Conservation (phyloP, 495 filamentous ascomycete genomes). For the Parathielavia appendiculata region DNA sequence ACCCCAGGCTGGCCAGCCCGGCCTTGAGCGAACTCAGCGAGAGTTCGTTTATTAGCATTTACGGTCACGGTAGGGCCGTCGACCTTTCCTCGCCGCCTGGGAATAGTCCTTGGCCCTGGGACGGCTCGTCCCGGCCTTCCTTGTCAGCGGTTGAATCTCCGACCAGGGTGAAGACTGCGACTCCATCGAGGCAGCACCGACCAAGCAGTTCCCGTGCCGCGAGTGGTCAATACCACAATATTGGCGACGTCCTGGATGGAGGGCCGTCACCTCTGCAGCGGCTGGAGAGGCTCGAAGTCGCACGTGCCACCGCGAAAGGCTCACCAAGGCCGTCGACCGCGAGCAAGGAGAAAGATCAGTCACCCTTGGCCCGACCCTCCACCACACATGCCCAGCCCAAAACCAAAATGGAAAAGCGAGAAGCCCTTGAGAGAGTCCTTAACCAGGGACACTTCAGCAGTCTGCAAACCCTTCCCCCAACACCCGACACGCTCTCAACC, state of each 20-base stretch:
- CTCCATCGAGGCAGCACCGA: slow-evolving; percentile 18
- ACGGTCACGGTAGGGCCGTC: slow-evolving; percentile 42
- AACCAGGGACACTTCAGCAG: slow-evolving; percentile 32
- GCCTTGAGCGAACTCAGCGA: slow-evolving; percentile 73
- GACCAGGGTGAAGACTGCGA: slow-evolving; percentile 8
- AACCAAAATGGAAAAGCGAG: slow-evolving; percentile 40
- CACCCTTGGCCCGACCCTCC: slow-evolving; percentile 19
- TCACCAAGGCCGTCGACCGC: slow-evolving; percentile 23
- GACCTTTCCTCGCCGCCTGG: slow-evolving; percentile 24
- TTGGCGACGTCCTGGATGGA: slow-evolving; percentile 38
- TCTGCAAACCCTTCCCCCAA: slow-evolving; percentile 43
- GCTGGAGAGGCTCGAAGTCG: slow-evolving; percentile 34
- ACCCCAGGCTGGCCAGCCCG: slow-evolving; percentile 50
- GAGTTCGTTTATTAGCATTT: slow-evolving; percentile 68
- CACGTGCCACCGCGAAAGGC: slow-evolving; percentile 21
- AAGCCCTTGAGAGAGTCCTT: slow-evolving; percentile 37
- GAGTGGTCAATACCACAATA: slow-evolving; percentile 35
- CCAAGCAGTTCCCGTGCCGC: slow-evolving; percentile 19
- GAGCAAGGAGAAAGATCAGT: slow-evolving; percentile 21
- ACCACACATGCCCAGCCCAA: slow-evolving; percentile 23
- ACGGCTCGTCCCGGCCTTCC: slow-evolving; percentile 24
- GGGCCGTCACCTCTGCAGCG: slow-evolving; percentile 38
- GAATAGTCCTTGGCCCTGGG: slow-evolving; percentile 24
- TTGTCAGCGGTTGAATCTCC: slow-evolving; percentile 22
- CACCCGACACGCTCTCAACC: slow-evolving; percentile 52